Conservation (phyloP, 1,284 basidiomycete genomes). For the Cryptococcus floricola region DNA sequence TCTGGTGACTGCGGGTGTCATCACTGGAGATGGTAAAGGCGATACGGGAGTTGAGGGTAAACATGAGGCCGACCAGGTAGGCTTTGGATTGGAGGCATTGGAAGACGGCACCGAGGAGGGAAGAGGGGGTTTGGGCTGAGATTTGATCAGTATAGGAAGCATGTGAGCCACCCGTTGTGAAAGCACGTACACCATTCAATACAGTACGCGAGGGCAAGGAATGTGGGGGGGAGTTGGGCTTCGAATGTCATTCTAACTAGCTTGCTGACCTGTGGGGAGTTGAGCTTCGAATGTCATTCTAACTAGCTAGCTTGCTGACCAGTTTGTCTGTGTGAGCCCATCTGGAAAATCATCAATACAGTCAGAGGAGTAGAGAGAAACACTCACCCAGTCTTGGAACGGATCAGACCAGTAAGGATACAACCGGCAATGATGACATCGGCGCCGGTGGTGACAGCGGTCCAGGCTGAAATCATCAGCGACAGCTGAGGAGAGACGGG, state of each 20-base stretch:
- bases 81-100: conserved; percentile 24
- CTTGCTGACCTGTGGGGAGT: no score
- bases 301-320: no score
- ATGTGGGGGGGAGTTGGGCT: conserved; percentile 30
- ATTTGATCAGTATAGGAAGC: no score
- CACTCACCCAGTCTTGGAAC: conserved; percentile 24
- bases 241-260: conserved; percentile 37
- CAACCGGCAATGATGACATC: conserved; percentile 29
- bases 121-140: conserved; percentile 12
- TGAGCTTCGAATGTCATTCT: conserved; percentile 37
- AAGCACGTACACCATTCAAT: conserved; percentile 23
- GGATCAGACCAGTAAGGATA: conserved; percentile 25
- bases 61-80: conserved; percentile 23
- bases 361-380: background rate
- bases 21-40: conserved; percentile 6
- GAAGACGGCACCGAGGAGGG: conserved; percentile 27
- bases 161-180: background rate
- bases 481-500: background rate
- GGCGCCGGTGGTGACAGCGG: conserved; percentile 17
- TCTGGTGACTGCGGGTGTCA: background rate
- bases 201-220: conserved; percentile 26
- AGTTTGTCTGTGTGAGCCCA: conserved; percentile 34
- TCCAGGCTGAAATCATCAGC: conserved; percentile 16
- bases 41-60: conserved; percentile 21
- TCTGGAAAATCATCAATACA: conserved; percentile 1